Evolutionary conservation across 129 eudicot species (phyloP), one percentile per base, ranked within the genome.

Genomic region (Solidago caesia): DNA sequence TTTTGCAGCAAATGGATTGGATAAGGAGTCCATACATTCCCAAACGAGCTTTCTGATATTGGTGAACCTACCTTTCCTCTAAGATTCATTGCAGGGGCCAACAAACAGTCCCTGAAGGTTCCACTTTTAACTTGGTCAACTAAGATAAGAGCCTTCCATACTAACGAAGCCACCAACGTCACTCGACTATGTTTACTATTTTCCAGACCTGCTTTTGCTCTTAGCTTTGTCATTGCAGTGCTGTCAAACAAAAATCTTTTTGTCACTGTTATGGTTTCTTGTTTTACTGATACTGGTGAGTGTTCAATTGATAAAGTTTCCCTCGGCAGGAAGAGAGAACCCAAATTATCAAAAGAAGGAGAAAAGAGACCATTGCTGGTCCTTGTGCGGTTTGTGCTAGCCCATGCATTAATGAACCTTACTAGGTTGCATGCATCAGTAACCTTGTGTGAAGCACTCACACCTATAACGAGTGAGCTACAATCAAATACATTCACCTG

Each of bases 391-490:
- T 58, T 75, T 12, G 1, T 49, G 64, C 62, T 65, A 15, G 86
- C 86, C 86, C 86, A 82, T 67, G 52, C 55, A 10, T 77, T 82
- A 39, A 82, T 39, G 69, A 82, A 82, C 61, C 68, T 72, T 16
- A 67, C 44, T 26, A 85, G 72, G 15, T 73, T 71, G 61, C 55
- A 33, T 6, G 53, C 76, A 43, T 85, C 88, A 10, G 76, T 84
- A 55, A 85, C 65, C 55, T 76, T 71, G 68, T 88, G 92, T 15
- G 87, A 78, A 33, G 79, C 64, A 73, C 79, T 82, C 25, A 83
- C 83, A 21, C 87, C 89, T 14, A 88, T 80, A 13, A 27, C 84
- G 29, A 87, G 60, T 4, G 85, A 79, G 29, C 89, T 85, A 67
- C 89, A 84, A 1, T 47, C 64, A 46, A 87, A 87, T 29, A 79